phyloP scores from a whole-genome alignment of 345 rosid genomes.

The Sonneratia caseolaris region DNA sequence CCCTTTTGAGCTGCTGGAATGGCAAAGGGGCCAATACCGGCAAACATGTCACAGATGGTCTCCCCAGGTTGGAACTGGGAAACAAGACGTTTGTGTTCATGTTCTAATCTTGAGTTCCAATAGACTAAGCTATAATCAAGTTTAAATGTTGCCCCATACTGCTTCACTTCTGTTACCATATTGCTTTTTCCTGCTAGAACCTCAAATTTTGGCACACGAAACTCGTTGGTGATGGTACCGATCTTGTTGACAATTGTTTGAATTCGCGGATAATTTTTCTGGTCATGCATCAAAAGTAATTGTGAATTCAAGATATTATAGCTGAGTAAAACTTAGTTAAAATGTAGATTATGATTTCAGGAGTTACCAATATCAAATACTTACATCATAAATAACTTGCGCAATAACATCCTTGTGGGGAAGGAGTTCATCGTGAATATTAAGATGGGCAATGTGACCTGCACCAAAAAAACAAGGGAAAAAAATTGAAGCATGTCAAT shows the following conservation, averaged over 20 bases:
- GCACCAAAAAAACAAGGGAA: conserved; percentile 19
- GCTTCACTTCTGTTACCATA: conserved; percentile 88
- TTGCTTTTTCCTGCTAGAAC: conserved; percentile 71
- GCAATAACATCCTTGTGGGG: conserved; percentile 82
- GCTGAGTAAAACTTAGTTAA: not conserved
- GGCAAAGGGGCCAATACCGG: conserved; percentile 96
- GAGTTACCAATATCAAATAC: conserved; percentile 10
- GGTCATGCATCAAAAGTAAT: conserved; percentile 10
- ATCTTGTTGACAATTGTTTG: conserved; percentile 80
- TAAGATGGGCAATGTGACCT: conserved; percentile 94
- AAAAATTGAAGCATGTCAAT: not conserved
- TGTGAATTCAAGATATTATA: not conserved
- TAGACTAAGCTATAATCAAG: conserved; percentile 80
- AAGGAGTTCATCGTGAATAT: conserved; percentile 75
- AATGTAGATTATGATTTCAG: not conserved
- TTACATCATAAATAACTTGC: conserved; percentile 81
- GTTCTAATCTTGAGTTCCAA: conserved; percentile 95
- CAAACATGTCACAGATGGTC: conserved; percentile 87
- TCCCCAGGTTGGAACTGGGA: conserved; percentile 72
- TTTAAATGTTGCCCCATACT: conserved; percentile 84
- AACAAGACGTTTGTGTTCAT: conserved; percentile 75
- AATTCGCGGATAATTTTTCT: conserved; percentile 89
- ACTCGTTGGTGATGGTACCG: conserved; percentile 72
- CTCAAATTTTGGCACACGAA: conserved; percentile 90
- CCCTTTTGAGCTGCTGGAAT: conserved; percentile 92